Conservation (phyloP, 768 basidiomycete genomes). For the Candolleomyces eurysporus region DNA sequence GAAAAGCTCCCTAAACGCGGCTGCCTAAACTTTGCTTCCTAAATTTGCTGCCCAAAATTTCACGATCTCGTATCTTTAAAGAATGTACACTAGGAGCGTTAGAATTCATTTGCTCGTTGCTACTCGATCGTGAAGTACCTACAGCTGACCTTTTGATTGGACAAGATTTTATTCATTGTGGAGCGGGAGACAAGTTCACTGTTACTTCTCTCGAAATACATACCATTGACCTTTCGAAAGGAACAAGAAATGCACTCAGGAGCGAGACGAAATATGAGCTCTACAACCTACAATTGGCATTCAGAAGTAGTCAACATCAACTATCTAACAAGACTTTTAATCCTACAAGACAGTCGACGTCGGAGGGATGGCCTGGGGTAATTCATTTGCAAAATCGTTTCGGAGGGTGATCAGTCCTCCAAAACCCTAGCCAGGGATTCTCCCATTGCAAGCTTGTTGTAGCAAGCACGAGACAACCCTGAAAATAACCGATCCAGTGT, state of each 20-base stretch:
- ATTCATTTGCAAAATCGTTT: slow-evolving; percentile 8
- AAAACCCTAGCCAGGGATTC: too few relatives aligned
- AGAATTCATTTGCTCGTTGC: neutral
- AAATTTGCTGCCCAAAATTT: neutral
- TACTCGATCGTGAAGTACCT: neutral
- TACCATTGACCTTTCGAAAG: neutral
- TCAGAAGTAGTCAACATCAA: slow-evolving; percentile 15
- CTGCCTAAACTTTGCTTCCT: neutral
- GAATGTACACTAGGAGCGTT: neutral
- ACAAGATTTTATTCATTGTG: neutral
- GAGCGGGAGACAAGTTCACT: too few relatives aligned
- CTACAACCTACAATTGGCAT: slow-evolving; percentile 16
- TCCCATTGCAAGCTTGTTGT: too few relatives aligned
- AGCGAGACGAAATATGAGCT: neutral
- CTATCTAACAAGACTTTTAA: slow-evolving; percentile 1
- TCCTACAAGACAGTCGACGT: slow-evolving; percentile 1
- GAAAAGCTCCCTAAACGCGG: neutral
- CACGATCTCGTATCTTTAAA: neutral
- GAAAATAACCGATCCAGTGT: too few relatives aligned
- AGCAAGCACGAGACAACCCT: too few relatives aligned
- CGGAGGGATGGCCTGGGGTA: slow-evolving; percentile 14
- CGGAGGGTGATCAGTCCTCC: neutral
- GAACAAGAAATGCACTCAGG: neutral
- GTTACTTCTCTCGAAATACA: neutral
- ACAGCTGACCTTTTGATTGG: neutral